Evolutionary conservation across 1,139 yeast genomes (phyloP), one percentile per base, ranked within the genome.

Genomic region (Yamadazyma sp.): DNA sequence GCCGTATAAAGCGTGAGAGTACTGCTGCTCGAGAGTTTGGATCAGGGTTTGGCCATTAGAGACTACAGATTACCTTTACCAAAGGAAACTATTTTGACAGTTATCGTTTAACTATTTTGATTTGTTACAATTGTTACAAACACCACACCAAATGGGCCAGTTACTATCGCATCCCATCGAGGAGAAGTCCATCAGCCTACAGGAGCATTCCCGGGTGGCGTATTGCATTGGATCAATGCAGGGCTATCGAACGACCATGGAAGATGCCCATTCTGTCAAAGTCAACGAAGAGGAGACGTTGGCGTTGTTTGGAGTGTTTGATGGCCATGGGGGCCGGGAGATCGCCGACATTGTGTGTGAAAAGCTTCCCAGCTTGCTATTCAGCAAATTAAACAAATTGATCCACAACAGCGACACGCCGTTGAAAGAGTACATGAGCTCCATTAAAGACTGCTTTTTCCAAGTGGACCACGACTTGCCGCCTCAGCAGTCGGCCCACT

Each of bases 141-240:
- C n/a, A n/a, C n/a, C n/a, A n/a, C n/a, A n/a, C n/a, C n/a, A n/a
- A n/a, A 84, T 85, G 94, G 94, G 94, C 3, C 89, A 84, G 53
- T 59, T 84, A 45, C 65, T 84, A 43, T 84, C 92, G 28, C 88
- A 82, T 52, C 90, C 92, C 4, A 72, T 82, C 31, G 83, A 84
- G 47, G 89, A 82, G 45, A 83, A 82, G 56, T 62, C 76, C 32
- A 73, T 85, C 36, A 73, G 70, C 29, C 63, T 66, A 43, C 63
- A 63, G 38, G 62, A 62, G 29, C 73, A 71, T 44, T 61, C 63
- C 20, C 59, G 68, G 23, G 60, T 80, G 35, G 70, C 81, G 16
- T 82, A 81, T 52, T 73, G 82, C 39, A 67, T 84, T 7, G 92
- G 90, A 2, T 76, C 86, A 26, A 84, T 85, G 87, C 90, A 84